Evolutionary conservation across 305 asterid species (phyloP), one percentile per base, ranked within the genome.

Genomic region (Ilex paraguariensis): DNA sequence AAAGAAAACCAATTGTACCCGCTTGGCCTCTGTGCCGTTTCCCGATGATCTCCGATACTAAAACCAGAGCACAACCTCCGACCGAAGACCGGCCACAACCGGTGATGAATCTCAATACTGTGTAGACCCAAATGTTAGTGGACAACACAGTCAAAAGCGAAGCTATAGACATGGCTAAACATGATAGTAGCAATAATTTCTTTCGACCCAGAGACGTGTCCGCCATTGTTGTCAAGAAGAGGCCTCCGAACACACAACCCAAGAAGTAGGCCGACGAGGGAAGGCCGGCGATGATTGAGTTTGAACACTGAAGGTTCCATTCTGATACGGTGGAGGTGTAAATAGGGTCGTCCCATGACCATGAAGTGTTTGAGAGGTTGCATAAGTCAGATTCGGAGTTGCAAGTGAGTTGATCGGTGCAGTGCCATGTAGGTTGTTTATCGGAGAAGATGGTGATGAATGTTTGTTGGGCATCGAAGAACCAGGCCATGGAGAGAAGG

Each of bases 121-220:
- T 31, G 59, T 75, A 75, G 17, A 65, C 57, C 74, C 74, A 71
- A 0, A 67, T 14, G 44, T 68, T 71, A 33, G 71, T 39, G 7
- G 80, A 64, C 14, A 64, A 42, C 6, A 62, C 51, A 1, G 72
- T 68, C 10, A 75, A 50, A 7, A 61, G 13, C 3, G 71, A 71
- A 10, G 69, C n/a, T 2, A 67, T 17, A 16, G 74, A 67, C 79
- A 77, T 77, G 13, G 65, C 3, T 6, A 77, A 59, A 6, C 60
- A 64, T 0, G 77, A 60, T 0, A 70, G 3, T 3, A 50, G 57
- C 7, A 73, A 58, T 63, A 77, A 51, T 40, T 73, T 77, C 52
- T 77, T 77, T 10, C 79, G 49, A 0, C 82, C 82, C 3, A 77
- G 42, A 2, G 73, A 70, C 7, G 82, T 61, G 28, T 77, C 82